These are phyloP conservation scores for Baeospora myosura DNA, from an alignment of 1,284 basidiomycete genomes.

Conservation along the genomic window DNA sequence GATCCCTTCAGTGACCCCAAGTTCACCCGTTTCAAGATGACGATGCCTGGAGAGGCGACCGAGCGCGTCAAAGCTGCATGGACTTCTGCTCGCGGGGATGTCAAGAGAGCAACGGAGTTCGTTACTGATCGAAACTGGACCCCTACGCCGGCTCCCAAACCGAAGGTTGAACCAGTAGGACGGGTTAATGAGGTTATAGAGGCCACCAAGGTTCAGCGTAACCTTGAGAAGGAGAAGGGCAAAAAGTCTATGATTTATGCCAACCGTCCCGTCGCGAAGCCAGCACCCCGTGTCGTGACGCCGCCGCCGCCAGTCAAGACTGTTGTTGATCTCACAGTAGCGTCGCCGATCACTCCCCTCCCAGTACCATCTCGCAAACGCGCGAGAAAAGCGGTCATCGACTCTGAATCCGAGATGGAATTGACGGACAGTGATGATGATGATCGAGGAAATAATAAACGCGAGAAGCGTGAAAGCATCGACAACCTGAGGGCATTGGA, in stretches of 20 bases:
- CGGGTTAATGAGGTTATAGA: conserved; percentile 66
- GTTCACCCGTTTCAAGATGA: conserved; percentile 54
- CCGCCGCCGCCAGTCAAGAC: conserved; percentile 18
- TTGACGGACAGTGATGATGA: conserved; percentile 33
- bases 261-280: conserved; percentile 33
- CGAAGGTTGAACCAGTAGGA: conserved; percentile 36
- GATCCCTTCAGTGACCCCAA: conserved; percentile 29
- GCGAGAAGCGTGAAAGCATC: conserved; percentile 19
- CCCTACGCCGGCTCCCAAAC: conserved; percentile 20
- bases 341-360: conserved; percentile 16
- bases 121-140: conserved; percentile 53
- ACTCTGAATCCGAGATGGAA: conserved; percentile 59
- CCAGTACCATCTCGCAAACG: conserved; percentile 42
- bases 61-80: conserved; percentile 54
- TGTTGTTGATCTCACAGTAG: not conserved
- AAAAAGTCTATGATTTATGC: conserved; percentile 74
- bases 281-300: conserved; percentile 33
- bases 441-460: conserved; percentile 16
- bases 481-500: conserved; percentile 53
- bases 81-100: conserved; percentile 51
- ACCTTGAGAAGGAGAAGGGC: conserved; percentile 59
- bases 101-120: conserved; percentile 48
- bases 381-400: conserved; percentile 49
- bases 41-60: conserved; percentile 43
- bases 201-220: conserved; percentile 53